Evolutionary conservation across 208 protist genomes (phyloP), one percentile per base, ranked within the genome.

Genomic region (Trypanosoma lewisi): DNA sequence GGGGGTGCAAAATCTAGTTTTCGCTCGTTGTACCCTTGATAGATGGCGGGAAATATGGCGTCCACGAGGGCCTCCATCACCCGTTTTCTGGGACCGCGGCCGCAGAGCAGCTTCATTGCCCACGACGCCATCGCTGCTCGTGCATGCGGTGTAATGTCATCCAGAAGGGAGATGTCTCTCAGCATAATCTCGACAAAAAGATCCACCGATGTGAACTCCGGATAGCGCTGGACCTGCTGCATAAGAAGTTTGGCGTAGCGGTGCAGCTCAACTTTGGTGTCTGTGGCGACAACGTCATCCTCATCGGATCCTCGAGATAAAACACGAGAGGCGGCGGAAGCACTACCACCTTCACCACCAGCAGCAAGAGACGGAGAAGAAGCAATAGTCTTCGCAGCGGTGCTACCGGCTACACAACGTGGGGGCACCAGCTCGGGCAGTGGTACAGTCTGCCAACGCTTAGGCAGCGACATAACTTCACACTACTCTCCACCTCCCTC

Each of bases 121-220:
- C 89, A 95, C 39, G 85, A 83, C 25, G 80, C 89, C 11, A 73
- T 72, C 4, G 78, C 79, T 1, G 85, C 85, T 19, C 62, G 72
- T 2, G 67, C 79, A 8, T 80, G 77, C 30, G 62, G 44, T 6
- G 70, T 67, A 33, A 68, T 55, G 14, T 67, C 73, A 16, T 77
- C 57, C 30, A 63, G 55, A 7, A 63, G 51, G 9, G 75, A 52
- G 21, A 91, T 45, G 60, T 88, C 81, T 9, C 64, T 60, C 71
- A 95, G 55, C 80, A 95, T 89, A 17, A 75, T 61, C 64, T 93
- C 84, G 11, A 92, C 82, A 71, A 95, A 95, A 16, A 93, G 57
- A 4, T 74, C 65, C n/a, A 83, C 63, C 14, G 86, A 93, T 54
- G 81, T 73, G 65, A 79, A 91, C 25, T 83, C 54, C 4, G 55